These are phyloP conservation scores for Globisporangium iwayamae DNA, from an alignment of 352 stramenopile genomes.

Conservation along the genomic window DNA sequence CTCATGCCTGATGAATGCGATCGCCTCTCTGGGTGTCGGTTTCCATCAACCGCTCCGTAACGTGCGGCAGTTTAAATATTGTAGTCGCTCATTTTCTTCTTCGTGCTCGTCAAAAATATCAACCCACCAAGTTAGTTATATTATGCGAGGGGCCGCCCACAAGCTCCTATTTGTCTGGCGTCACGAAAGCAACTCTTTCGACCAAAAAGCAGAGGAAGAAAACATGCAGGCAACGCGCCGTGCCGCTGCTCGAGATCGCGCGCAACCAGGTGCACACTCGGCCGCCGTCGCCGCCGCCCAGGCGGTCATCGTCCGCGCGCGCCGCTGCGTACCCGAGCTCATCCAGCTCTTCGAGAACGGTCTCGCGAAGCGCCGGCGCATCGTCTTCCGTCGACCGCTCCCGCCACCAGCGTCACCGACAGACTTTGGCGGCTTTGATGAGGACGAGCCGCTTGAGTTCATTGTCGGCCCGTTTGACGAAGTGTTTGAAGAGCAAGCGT, in stretches of 20 bases:
- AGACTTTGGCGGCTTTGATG: not conserved
- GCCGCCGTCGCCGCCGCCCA: not conserved
- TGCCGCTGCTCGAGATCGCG: not conserved
- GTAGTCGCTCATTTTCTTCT: no score
- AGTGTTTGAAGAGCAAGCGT: not conserved
- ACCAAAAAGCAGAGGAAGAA: not conserved
- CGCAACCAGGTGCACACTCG: not conserved
- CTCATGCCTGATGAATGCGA: no score
- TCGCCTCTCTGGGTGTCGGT: no score
- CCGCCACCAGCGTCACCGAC: not conserved
- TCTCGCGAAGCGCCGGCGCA: not conserved
- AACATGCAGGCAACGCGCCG: not conserved
- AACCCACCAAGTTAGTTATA: no score
- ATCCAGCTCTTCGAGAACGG: conserved; percentile 8
- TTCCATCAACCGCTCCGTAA: no score
- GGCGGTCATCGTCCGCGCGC: not conserved
- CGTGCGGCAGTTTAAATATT: no score
- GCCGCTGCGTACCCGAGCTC: conserved; percentile 3
- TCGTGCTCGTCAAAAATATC: no score
- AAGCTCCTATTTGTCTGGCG: not conserved
- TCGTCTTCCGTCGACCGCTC: not conserved
- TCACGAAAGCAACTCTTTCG: not conserved
- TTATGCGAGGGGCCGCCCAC: no score
- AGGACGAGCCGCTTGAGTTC: not conserved
- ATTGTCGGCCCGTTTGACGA: not conserved